A percentile compares a stretch with the other conserved stretches of the same genome.
These are phyloP conservation scores for Lobulomyces angularis DNA, from an alignment of 192 early-diverging fungal genomes.

Conservation along the genomic window DNA sequence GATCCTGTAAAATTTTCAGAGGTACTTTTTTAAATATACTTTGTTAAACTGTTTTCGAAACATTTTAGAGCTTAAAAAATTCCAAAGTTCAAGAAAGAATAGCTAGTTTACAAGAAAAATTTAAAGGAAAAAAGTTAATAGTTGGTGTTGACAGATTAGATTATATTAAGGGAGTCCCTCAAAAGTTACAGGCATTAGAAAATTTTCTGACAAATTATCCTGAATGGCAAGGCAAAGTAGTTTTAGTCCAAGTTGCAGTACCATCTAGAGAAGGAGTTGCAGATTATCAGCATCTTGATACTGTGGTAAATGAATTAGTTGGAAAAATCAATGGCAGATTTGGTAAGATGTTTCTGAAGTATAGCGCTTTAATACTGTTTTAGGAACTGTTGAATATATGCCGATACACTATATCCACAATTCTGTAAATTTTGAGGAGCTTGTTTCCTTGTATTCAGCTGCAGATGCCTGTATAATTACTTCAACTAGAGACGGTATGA, in stretches of 20 bases:
- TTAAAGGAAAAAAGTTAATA: conserved; percentile 77
- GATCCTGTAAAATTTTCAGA: conserved; percentile 89
- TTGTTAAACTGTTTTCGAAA: not conserved
- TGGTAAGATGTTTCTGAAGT: conserved; percentile 16
- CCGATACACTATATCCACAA: conserved; percentile 98
- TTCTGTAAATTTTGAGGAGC: conserved; percentile 86
- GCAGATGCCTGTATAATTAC: conserved; percentile 94
- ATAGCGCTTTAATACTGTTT: not conserved
- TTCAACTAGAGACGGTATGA: conserved; percentile 99
- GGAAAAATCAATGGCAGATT: conserved; percentile 96
- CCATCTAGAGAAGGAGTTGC: conserved; percentile 96
- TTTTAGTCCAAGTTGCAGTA: conserved; percentile 94
- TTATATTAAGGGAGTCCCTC: conserved; percentile 99
- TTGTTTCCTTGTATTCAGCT: conserved; percentile 90
- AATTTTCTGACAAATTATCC: conserved; percentile 78
- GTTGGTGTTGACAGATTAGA: conserved; percentile 97
- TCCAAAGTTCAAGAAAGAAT: conserved; percentile 61
- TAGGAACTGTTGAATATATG: conserved; percentile 86
- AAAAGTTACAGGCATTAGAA: conserved; percentile 94
- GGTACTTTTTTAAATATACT: conserved; percentile 12
- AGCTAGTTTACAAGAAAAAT: conserved; percentile 63
- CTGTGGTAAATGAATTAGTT: conserved; percentile 92
- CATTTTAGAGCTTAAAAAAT: conserved; percentile 51
- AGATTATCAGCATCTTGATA: conserved; percentile 91
- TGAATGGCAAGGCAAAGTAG: conserved; percentile 86